Base-by-base conservation (phyloP, 495 filamentous ascomycete genomes). In the Penicillium antarcticum region DNA sequence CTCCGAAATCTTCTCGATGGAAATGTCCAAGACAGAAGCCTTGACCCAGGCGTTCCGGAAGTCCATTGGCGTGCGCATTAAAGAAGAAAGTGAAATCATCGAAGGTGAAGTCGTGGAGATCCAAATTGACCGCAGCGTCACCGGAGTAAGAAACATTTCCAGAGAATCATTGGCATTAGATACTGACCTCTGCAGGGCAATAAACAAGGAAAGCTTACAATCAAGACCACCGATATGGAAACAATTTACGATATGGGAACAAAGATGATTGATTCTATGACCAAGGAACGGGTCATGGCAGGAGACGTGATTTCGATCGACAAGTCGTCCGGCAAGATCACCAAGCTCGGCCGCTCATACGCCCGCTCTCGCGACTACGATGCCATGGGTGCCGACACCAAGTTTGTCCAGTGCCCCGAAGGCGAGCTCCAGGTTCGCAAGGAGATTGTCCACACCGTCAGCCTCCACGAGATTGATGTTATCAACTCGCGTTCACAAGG, bases 191-290 rank as follows among this genome's bases (percentile, higher is more conserved):
- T 53, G 23, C 44, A 88, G 84, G 82, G 80, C 54, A 91, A 90
- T 67, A 97, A 96, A 78, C 92, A 96, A 80, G 94, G 94, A 58
- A 99, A 97, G 70, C 87, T 99, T 56, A 99, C 94, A 8, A 96
- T 99, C 71, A 99, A 97, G 70, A 99, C 94, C 16, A 96, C 92
- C 58, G 95, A 99, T 65, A 99, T 99, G 94, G 94, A 99, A 72
- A 96, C 94, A 16, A 89, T 97, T 58, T 98, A 97, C 78, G 94
- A 98, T 58, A 94, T 98, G 89, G 94, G 94, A 35, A 91, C 86
- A 46, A 97, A 97, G 72, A 97, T 97, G 95, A 97, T 99, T 56
- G 95, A 99, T 60, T 87, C 91, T 35, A 96, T 99, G 87, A 95
- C 89, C 51, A 97, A 97, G 71, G 94, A 99, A 75, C 91, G 92